phyloP scores from a whole-genome alignment of 1,139 yeast species.

The Scheffersomyces quercinus region DNA sequence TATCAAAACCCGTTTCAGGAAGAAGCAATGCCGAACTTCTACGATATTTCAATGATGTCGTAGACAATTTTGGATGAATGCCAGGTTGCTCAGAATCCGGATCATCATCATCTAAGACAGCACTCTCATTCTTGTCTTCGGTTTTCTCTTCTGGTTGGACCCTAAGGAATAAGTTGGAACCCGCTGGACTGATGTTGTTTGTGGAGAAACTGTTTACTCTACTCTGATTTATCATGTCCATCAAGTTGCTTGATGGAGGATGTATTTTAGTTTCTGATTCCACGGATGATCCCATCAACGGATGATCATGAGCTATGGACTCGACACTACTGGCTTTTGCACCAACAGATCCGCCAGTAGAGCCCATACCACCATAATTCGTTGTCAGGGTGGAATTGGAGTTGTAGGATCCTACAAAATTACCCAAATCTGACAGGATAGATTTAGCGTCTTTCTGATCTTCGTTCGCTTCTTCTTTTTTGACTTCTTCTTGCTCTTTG shows the following conservation, averaged over 20 bases:
- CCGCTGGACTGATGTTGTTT: slow-evolving; percentile 19
- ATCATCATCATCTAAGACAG: slow-evolving; percentile 21
- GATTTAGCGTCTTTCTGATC: slow-evolving; percentile 28
- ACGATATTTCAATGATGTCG: not conserved
- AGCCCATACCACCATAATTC: slow-evolving; percentile 32
- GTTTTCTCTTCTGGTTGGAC: slow-evolving; percentile 2
- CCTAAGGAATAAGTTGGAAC: slow-evolving; percentile 11
- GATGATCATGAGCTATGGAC: not conserved
- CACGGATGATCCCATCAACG: not conserved
- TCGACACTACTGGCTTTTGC: not conserved
- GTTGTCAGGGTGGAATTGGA: slow-evolving; percentile 48
- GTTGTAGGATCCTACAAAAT: slow-evolving; percentile 45
- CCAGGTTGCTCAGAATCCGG: slow-evolving; percentile 2
- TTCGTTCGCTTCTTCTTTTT: slow-evolving; percentile 7
- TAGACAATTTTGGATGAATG: slow-evolving; percentile 2
- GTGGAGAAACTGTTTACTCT: slow-evolving; percentile 21
- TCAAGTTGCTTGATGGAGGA: slow-evolving; percentile 21
- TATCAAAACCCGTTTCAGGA: not conserved
- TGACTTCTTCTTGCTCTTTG: slow-evolving; percentile 7
- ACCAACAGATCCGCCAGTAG: not conserved
- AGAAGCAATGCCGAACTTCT: not conserved
- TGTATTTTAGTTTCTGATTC: not conserved
- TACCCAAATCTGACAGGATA: slow-evolving; percentile 42
- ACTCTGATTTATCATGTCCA: slow-evolving; percentile 24
- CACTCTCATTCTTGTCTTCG: slow-evolving; percentile 25